phyloP scores from a whole-genome alignment of 768 basidiomycete genomes.

The Mycena vitilis region DNA sequence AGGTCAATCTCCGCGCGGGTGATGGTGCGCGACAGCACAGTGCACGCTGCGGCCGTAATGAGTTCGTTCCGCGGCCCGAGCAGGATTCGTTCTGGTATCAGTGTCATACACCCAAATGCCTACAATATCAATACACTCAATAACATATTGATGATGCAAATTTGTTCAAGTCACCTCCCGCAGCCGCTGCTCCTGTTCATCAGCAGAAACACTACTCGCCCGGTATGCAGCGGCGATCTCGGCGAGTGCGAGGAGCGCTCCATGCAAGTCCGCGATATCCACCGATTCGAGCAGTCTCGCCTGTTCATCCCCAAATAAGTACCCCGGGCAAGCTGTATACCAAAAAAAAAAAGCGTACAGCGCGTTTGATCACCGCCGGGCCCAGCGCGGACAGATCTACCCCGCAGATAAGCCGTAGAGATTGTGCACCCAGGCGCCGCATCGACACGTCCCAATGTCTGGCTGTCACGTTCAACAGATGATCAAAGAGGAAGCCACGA shows the following conservation, averaged over 20 bases:
- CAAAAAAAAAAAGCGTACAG: slow-evolving; percentile 56
- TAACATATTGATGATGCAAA: background rate
- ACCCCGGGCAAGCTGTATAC: slow-evolving; percentile 9
- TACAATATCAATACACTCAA: slow-evolving; percentile 43
- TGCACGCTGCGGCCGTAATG: slow-evolving; percentile 77
- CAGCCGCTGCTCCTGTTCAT: slow-evolving; percentile 50
- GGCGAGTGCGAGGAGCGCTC: slow-evolving; percentile 77
- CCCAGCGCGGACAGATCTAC: slow-evolving; percentile 67
- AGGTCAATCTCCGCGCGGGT: slow-evolving; percentile 66
- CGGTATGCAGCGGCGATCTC: slow-evolving; percentile 77
- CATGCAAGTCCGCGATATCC: slow-evolving; percentile 83
- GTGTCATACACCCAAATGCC: slow-evolving; percentile 73
- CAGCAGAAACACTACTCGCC: slow-evolving; percentile 43
- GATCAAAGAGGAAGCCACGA: slow-evolving; percentile 72
- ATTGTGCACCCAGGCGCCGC: slow-evolving; percentile 81
- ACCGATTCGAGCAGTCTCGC: slow-evolving; percentile 66
- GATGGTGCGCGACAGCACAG: slow-evolving; percentile 73
- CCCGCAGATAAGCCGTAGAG: slow-evolving; percentile 75
- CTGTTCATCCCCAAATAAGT: slow-evolving; percentile 48
- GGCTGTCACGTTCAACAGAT: slow-evolving; percentile 78
- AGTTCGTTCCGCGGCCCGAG: slow-evolving; percentile 77
- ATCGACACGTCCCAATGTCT: slow-evolving; percentile 92
- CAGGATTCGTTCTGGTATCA: slow-evolving; percentile 69
- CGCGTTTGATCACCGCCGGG: slow-evolving; percentile 58
- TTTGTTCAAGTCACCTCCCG: slow-evolving; percentile 54